These are phyloP conservation scores for Mallotus nudiflorus DNA, from an alignment of 345 rosid species.

Conservation along the genomic window DNA sequence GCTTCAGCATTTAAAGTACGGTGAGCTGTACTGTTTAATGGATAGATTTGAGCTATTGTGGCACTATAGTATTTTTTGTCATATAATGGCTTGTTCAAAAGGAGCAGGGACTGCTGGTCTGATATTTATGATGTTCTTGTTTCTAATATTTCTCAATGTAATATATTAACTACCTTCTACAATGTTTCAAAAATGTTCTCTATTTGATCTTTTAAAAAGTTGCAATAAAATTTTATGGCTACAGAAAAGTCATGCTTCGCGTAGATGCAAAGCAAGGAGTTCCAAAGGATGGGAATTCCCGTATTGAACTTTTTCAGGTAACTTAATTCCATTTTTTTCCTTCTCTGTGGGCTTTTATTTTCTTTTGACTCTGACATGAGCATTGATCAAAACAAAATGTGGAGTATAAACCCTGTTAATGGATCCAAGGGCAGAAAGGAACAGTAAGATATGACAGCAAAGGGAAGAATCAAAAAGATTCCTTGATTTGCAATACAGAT, in stretches of 20 bases:
- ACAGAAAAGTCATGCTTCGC: constrained; percentile 86
- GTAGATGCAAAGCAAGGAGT: constrained; percentile 96
- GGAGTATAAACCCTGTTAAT: not conserved
- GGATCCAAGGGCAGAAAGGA: not conserved
- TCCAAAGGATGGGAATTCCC: constrained; percentile 85
- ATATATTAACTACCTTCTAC: not conserved
- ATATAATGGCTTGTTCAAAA: not conserved
- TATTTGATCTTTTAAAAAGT: constrained; percentile 7
- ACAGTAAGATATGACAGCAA: not conserved
- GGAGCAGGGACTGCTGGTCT: constrained; percentile 6
- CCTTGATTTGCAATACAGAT: not conserved
- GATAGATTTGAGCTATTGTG: not conserved
- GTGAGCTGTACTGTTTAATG: not conserved
- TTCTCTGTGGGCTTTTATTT: not conserved
- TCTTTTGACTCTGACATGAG: not conserved
- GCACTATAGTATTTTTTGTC: not conserved
- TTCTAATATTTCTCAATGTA: not conserved
- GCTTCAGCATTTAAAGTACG: not conserved
- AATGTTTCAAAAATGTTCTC: not conserved
- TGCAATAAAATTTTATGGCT: constrained; percentile 25
- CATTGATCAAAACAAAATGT: not conserved
- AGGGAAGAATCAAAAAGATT: not conserved
- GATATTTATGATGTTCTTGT: not conserved
- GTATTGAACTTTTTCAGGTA: constrained; percentile 92
- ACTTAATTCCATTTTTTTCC: not conserved